Evolutionary conservation across 768 basidiomycete species (phyloP), one percentile per base, ranked within the genome.

Genomic region (Coprinopsis sp.): DNA sequence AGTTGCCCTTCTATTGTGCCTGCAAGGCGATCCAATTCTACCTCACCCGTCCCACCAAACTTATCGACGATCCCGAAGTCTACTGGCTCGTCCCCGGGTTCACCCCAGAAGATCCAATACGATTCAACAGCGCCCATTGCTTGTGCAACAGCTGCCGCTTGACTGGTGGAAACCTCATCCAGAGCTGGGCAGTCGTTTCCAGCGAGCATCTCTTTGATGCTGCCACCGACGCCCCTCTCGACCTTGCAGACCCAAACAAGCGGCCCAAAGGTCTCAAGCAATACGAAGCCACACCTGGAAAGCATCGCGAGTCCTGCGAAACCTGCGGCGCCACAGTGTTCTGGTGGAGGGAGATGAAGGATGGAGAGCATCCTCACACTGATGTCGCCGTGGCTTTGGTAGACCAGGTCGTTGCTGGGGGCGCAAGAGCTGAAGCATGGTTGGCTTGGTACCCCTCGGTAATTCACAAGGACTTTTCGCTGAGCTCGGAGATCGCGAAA

Each of bases 321-420:
- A 64, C 55, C 1, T 67, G 64, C 39, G 64, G 65, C 13, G 63
- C 64, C 11, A 65, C 57, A 2, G 60, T 54, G 16, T 64, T 65
- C 33, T 61, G 59, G 58, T 63, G 60, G 61, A 50, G n/a, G n/a
- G n/a, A n/a, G n/a, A n/a, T n/a, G n/a, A n/a, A n/a, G n/a, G n/a
- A n/a, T n/a, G n/a, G n/a, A n/a, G n/a, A n/a, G n/a, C n/a, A n/a
- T n/a, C n/a, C n/a, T n/a, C n/a, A n/a, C n/a, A n/a, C n/a, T n/a
- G n/a, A n/a, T n/a, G n/a, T n/a, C n/a, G n/a, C n/a, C n/a, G n/a
- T n/a, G n/a, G n/a, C n/a, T n/a, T n/a, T 47, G 1, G n/a, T n/a
- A n/a, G n/a, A n/a, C n/a, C n/a, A n/a, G n/a, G n/a, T n/a, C n/a
- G n/a, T n/a, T n/a, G n/a, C n/a, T n/a, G n/a, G n/a, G n/a, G n/a